These are phyloP conservation scores for Salix exigua DNA, from an alignment of 345 rosid species.

Conservation along the genomic window DNA sequence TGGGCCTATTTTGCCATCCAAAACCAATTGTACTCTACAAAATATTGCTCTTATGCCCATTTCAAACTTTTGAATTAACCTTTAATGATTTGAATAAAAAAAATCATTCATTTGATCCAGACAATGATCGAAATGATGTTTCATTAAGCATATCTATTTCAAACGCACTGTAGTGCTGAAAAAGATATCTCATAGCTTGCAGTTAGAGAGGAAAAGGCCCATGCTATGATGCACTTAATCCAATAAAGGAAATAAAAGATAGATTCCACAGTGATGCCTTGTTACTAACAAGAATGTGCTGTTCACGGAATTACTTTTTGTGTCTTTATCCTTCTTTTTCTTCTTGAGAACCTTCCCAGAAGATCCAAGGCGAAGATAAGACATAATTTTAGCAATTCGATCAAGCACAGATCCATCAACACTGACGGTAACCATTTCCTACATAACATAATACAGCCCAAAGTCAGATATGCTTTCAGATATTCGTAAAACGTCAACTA, in stretches of 20 bases:
- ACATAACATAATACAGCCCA: constrained; percentile 9
- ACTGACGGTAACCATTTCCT: constrained; percentile 92
- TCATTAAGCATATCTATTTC: background rate
- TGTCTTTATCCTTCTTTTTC: constrained; percentile 92
- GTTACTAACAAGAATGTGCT: background rate
- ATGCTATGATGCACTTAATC: background rate
- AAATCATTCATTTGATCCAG: too few species aligned
- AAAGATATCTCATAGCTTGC: background rate
- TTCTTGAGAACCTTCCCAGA: constrained; percentile 98
- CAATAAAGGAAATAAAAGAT: background rate
- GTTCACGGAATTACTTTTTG: constrained; percentile 45
- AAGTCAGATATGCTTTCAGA: constrained; percentile 3
- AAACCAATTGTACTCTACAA: background rate
- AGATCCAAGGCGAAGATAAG: constrained; percentile 97
- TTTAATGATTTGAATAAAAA: too few species aligned
- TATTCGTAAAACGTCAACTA: background rate
- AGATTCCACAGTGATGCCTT: background rate
- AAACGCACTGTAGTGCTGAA: too few species aligned
- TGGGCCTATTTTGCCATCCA: background rate
- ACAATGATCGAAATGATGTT: background rate
- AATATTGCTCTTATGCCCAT: background rate
- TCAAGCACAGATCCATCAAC: constrained; percentile 98
- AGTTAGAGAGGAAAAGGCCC: background rate
- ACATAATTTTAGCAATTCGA: constrained; percentile 91
- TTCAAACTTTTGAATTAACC: too few species aligned